Evolutionary conservation across 192 early-diverging fungal genomes (phyloP).

Genomic region (Coemansia sp.): DNA sequence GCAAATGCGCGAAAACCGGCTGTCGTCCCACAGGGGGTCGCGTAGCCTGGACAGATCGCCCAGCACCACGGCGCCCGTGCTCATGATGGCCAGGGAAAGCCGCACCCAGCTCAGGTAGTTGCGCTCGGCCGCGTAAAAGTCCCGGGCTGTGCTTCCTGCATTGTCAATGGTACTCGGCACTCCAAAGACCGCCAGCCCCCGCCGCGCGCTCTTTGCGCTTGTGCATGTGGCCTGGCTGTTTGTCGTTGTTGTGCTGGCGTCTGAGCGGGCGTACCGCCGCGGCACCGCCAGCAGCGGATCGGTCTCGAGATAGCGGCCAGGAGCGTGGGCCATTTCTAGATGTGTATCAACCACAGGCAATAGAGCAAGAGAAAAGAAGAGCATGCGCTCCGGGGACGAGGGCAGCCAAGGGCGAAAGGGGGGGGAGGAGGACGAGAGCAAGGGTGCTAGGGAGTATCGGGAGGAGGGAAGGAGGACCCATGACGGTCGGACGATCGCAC

Average conservation of each 20-base stretch:
- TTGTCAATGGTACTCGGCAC: conserved; percentile 12
- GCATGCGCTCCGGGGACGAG: too few relatives aligned
- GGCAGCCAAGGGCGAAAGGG: too few relatives aligned
- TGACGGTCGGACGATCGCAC: too few relatives aligned
- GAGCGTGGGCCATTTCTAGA: too few relatives aligned
- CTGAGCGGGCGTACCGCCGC: neutral
- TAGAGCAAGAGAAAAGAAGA: too few relatives aligned
- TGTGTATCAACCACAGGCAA: too few relatives aligned
- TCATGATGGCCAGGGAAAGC: conserved; percentile 22
- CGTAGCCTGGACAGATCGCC: neutral
- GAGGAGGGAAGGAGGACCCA: too few relatives aligned
- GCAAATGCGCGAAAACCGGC: neutral
- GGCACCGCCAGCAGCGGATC: neutral
- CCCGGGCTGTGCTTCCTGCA: conserved; percentile 31
- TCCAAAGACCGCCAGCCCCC: neutral
- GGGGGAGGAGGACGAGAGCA: too few relatives aligned
- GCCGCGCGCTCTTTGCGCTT: neutral
- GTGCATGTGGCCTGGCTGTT: neutral
- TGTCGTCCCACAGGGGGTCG: neutral
- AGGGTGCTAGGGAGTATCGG: too few relatives aligned
- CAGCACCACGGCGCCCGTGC: conserved; percentile 23
- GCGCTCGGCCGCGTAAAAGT: conserved; percentile 42
- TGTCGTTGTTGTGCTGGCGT: conserved; percentile 3
- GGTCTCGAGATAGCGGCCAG: too few relatives aligned
- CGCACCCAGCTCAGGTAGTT: conserved; percentile 43